phyloP scores from a whole-genome alignment of 2,329 filamentous ascomycete genomes.

The Onygena corvina region DNA sequence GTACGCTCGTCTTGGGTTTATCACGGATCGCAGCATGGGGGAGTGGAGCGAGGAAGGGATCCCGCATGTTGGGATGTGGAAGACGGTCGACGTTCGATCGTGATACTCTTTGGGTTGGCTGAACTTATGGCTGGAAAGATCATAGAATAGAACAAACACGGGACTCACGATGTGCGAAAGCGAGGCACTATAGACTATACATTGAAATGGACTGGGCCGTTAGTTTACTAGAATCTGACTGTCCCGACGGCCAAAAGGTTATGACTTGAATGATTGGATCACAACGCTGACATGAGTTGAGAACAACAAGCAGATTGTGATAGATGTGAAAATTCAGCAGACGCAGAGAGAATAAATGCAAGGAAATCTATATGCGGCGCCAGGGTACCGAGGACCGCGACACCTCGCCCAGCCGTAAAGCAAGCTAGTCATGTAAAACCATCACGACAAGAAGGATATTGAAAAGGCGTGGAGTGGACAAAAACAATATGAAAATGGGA shows the following conservation, averaged over 20 bases:
- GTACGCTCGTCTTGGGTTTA: slow-evolving; percentile 64
- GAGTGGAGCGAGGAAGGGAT: slow-evolving; percentile 77
- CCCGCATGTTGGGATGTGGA: slow-evolving; percentile 75
- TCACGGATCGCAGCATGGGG: slow-evolving; percentile 59
- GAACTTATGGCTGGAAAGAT: too few relatives aligned
- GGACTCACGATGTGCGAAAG: too few relatives aligned
- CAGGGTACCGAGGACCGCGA: neutral
- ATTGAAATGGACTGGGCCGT: too few relatives aligned
- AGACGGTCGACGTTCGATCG: slow-evolving; percentile 22
- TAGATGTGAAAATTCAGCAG: neutral
- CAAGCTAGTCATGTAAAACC: neutral
- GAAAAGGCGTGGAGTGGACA: neutral
- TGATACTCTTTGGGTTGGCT: too few relatives aligned
- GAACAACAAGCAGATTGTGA: too few relatives aligned
- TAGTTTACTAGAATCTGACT: too few relatives aligned
- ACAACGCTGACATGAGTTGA: too few relatives aligned
- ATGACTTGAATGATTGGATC: too few relatives aligned
- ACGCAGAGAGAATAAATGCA: neutral
- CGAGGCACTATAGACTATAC: too few relatives aligned
- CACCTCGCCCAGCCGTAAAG: slow-evolving; percentile 1
- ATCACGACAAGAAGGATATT: too few relatives aligned
- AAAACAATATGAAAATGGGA: neutral
- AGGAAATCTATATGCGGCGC: slow-evolving; percentile 4
- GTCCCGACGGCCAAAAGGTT: too few relatives aligned
- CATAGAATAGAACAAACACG: too few relatives aligned